Base-by-base conservation (phyloP, 495 filamentous ascomycete genomes). In the Penicillium chermesinum region DNA sequence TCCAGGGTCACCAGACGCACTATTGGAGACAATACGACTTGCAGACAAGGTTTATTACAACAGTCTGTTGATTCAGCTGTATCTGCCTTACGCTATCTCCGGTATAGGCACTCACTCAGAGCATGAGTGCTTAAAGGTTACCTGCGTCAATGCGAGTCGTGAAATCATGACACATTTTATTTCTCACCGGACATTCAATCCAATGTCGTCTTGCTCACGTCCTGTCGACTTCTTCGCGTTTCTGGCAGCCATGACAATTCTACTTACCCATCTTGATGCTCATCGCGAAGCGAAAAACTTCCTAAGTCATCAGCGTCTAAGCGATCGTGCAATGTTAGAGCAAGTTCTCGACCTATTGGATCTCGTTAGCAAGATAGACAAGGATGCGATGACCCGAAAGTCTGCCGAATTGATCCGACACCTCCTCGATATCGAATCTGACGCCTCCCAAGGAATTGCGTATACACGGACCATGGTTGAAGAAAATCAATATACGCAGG, bases 221-320 rank as follows among this genome's bases (percentile, higher is more conserved):
- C 50, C 70, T 2, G 51, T 73, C 3, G 69, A 75, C 49, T 78
- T 77, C 42, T 61, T 72, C 41, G 73, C 58, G 8, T 72, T 80
- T 43, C 72, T 69, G 9, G 67, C 67, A 0, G 64, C 71, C 3
- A 63, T 75, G 20, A 52, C 72, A 5, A 12, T 61, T 6, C 40
- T 57, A 0, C 35, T 63, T 4, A 52, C 54, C 1, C 54, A 61
- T 47, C 21, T 62, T 41, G 50, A 53, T 46, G 20, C 62, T n/a
- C 57, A 52, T 52, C 46, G 41, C 8, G 16, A 43, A 27, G 27
- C 33, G 2, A 22, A n/a, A 13, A 58, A 64, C 39, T 41, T 63
- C 17, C 55, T 75, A 7, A 63, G 64, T 2, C 70, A 77, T 34
- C 71, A 74, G 45, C 53, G 60, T 5, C 49, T 55, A 2, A 58